Base-by-base conservation (phyloP, 2,329 filamentous ascomycete species). In the Xylariaceae sp. region DNA sequence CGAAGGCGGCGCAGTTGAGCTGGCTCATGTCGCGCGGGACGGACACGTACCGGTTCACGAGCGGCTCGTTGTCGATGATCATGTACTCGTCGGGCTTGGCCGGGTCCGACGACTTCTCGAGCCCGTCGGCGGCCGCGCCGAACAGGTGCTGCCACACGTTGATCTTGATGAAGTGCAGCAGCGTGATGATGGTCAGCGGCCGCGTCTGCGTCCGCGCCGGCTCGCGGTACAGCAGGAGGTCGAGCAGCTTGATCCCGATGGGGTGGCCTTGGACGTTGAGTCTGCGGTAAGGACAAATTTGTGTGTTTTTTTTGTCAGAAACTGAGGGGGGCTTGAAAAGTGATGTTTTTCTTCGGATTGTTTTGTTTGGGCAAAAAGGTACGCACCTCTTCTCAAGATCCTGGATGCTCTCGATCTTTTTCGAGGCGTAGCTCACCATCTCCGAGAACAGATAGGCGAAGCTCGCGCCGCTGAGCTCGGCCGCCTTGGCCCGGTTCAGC, bases 61-160 rank as follows among this genome's bases (percentile, higher is more conserved):
- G 73, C 15, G 92, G 92, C 61, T 97, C 92, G 66, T 98, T 97
- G 67, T 98, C 92, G 55, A 89, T 87, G 55, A 98, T 92, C 90
- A 98, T 97, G 71, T 97, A 98, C 69, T 97, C 90, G 53, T 92
- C 88, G 7, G 87, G 83, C 36, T 88, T 90, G 37, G 82, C 78
- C 7, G 85, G 82, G 55, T 86, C 83, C 38, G 81, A 81, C 43
- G 81, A 87, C 66, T 92, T 89, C 68, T 98, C 92, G 42, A 98
- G 80, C 13, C 88, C 85, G 66, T 97, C 90, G 18, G 92, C 92
- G 40, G 89, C 83, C 1, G 90, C 84, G 26, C 79, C 81, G 64
- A 98, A 98, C 34, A 98, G 83, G 63, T 94, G 85, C 51, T 84
- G 81, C 85, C 90, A 98, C 39, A 96, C 74, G 39, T 83, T 84